phyloP scores from a whole-genome alignment of 176 grass and related monocot genomes.

The Triticum urartu region DNA sequence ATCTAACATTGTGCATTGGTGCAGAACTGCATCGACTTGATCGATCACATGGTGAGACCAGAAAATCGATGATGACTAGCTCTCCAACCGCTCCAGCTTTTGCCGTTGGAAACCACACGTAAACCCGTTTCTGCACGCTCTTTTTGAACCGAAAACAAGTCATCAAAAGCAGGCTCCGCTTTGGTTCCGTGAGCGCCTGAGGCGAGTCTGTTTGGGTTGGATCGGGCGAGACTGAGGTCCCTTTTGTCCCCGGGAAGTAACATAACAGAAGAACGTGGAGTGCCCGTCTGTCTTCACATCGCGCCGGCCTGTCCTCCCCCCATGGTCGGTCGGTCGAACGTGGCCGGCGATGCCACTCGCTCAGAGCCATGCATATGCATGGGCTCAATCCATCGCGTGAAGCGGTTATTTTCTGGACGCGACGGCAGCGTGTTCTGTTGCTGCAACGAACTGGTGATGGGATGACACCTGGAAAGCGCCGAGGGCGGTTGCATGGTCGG shows the following conservation, averaged over 20 bases:
- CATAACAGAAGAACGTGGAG: slow-evolving; percentile 22
- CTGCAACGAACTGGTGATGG: slow-evolving; percentile 38
- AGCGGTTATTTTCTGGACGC: background rate
- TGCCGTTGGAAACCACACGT: background rate
- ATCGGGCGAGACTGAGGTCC: background rate
- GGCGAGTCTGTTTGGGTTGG: background rate
- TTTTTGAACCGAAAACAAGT: background rate
- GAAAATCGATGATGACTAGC: background rate
- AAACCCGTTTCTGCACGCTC: background rate
- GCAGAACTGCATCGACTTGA: too few relatives aligned
- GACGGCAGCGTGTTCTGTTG: slow-evolving; percentile 12
- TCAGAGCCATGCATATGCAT: background rate
- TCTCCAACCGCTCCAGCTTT: background rate
- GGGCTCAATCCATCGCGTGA: background rate
- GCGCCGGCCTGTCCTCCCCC: background rate
- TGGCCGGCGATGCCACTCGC: background rate
- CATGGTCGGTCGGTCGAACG: slow-evolving; percentile 7
- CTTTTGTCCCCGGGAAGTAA: background rate
- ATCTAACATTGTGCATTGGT: too few relatives aligned
- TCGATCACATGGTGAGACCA: too few relatives aligned
- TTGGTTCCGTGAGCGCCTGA: background rate
- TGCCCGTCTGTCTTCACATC: background rate
- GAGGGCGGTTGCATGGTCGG: slow-evolving; percentile 32
- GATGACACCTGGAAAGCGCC: slow-evolving; percentile 19
- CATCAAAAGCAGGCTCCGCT: background rate